These are phyloP conservation scores for Pycnococcus provasolii DNA, from an alignment of 139 green algal genomes.

Conservation along the genomic window DNA sequence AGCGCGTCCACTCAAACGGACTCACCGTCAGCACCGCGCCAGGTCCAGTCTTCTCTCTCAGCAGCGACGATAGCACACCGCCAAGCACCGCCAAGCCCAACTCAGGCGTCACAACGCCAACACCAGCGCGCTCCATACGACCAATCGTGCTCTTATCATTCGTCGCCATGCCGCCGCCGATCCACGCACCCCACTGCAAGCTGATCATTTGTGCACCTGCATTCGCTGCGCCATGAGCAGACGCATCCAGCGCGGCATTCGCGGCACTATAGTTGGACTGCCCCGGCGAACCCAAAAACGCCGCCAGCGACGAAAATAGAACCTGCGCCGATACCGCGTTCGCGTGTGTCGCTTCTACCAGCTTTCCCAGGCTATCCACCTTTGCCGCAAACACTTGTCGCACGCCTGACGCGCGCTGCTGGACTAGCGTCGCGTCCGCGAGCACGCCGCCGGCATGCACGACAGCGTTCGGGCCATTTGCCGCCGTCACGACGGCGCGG, in stretches of 20 bases:
- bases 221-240: background rate
- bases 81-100: conserved; percentile 21
- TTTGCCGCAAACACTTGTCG: conserved; percentile 46
- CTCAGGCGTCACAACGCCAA: conserved; percentile 36
- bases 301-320: conserved; percentile 41
- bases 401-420: conserved; percentile 33
- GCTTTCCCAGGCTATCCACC: background rate
- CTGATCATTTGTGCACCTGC: conserved; percentile 19
- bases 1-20: conserved; percentile 3
- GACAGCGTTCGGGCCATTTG: conserved; percentile 7
- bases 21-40: background rate
- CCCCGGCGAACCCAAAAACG: conserved; percentile 41
- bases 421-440: conserved; percentile 40
- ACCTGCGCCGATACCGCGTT: conserved; percentile 1
- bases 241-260: conserved; percentile 38
- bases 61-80: background rate
- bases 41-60: background rate
- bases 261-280: conserved; percentile 31
- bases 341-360: background rate
- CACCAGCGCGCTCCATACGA: conserved; percentile 56
- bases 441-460: conserved; percentile 56
- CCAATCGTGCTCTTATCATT: conserved; percentile 24
- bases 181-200: conserved; percentile 84
- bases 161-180: conserved; percentile 65
- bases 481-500: too few relatives aligned